A percentile compares a stretch with the other conserved stretches of the same genome.
Evolutionary conservation across 2,329 filamentous ascomycete species (phyloP).

Genomic region (Trichoderma cornu-damae): DNA sequence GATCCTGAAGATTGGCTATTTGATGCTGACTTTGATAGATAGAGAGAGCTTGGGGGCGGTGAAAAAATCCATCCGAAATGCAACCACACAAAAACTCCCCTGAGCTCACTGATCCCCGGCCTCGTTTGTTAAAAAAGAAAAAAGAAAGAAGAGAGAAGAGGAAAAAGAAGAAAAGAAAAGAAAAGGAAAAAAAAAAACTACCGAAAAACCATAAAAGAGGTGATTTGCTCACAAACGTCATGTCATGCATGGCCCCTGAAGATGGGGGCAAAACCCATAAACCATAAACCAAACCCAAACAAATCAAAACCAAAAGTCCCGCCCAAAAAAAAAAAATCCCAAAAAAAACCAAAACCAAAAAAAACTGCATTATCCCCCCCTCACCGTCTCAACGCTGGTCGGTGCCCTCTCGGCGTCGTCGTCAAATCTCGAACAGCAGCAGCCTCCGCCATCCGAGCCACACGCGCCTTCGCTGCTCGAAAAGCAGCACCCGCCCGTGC

Average conservation of each 20-base stretch:
- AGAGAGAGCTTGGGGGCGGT: not conserved
- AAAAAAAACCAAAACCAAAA: not conserved
- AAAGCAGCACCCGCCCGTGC: conserved; percentile 20
- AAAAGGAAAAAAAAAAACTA: too few relatives aligned
- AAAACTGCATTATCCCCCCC: not conserved
- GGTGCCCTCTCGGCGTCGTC: not conserved
- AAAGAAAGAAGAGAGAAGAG: too few relatives aligned
- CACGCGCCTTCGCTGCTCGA: conserved; percentile 14
- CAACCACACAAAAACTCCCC: too few relatives aligned
- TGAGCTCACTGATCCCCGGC: too few relatives aligned
- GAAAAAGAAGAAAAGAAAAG: too few relatives aligned
- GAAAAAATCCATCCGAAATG: too few relatives aligned
- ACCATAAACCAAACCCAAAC: not conserved
- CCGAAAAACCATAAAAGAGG: too few relatives aligned
- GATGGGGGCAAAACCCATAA: too few relatives aligned
- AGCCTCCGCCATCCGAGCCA: not conserved
- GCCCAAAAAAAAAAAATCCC: not conserved
- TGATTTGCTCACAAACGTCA: too few relatives aligned
- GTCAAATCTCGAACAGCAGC: conserved; percentile 1
- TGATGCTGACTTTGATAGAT: not conserved
- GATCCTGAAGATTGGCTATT: not conserved
- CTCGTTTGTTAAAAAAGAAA: too few relatives aligned
- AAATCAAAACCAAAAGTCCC: not conserved
- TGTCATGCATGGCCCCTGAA: too few relatives aligned
- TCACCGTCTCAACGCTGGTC: not conserved